These are phyloP conservation scores for Cystofilobasidium bisporidii DNA, from an alignment of 768 basidiomycete genomes.

Conservation along the genomic window DNA sequence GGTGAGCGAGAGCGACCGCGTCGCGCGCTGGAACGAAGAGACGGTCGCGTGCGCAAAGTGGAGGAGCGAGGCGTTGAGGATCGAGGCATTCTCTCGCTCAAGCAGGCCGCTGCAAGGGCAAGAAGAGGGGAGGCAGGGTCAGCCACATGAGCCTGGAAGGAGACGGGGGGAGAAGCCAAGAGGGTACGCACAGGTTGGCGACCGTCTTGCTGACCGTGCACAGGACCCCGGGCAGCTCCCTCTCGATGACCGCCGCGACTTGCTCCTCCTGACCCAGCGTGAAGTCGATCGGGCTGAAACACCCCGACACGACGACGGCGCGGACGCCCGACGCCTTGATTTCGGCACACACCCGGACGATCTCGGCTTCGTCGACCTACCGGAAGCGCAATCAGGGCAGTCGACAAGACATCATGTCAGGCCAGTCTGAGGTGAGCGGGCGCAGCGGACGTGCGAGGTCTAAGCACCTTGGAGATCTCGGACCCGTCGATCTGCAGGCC, in stretches of 20 bases:
- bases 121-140: neutral
- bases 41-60: conserved; percentile 53
- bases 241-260: conserved; percentile 45
- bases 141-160: too few relatives aligned
- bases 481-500: conserved; percentile 42
- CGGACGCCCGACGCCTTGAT: neutral
- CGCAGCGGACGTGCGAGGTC: too few relatives aligned
- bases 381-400: conserved; percentile 40
- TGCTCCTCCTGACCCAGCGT: conserved; percentile 46
- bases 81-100: conserved; percentile 57
- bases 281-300: conserved; percentile 47
- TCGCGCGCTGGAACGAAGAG: conserved; percentile 49
- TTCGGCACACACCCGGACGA: neutral
- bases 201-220: neutral
- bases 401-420: too few relatives aligned
- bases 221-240: conserved; percentile 35
- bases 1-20: conserved; percentile 43
- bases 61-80: conserved; percentile 58
- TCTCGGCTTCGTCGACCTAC: conserved; percentile 41
- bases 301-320: neutral
- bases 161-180: too few relatives aligned
- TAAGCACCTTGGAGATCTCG: conserved; percentile 41
- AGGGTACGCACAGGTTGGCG: neutral
- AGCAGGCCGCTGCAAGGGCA: conserved; percentile 47
- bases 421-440: too few relatives aligned